These are phyloP conservation scores for Cyclotella choctawhatcheeana DNA, from an alignment of 108 stramenopile genomes.

Conservation along the genomic window DNA sequence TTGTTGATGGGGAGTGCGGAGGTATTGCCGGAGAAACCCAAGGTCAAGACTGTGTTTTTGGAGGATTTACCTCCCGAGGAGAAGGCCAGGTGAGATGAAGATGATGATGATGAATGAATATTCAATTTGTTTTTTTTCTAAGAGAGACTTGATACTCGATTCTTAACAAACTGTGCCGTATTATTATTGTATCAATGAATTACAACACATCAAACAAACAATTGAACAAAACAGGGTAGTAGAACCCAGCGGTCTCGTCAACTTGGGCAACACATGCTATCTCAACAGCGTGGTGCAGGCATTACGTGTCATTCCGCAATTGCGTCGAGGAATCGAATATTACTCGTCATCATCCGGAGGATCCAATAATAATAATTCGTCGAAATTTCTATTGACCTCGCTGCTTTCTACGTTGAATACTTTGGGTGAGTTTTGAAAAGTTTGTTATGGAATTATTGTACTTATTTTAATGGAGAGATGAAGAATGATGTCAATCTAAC, in stretches of 20 bases:
- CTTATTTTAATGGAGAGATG: background rate
- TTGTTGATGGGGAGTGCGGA: slow-evolving; percentile 96
- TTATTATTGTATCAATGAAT: no score
- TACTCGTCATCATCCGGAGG: slow-evolving; percentile 23
- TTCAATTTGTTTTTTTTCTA: no score
- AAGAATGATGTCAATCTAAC: no score
- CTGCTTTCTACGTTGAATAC: slow-evolving; percentile 62
- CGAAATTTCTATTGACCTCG: slow-evolving; percentile 58
- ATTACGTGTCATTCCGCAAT: slow-evolving; percentile 85
- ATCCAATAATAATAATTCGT: background rate
- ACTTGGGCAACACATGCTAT: slow-evolving; percentile 99
- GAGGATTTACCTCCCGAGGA: slow-evolving; percentile 95
- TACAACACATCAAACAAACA: no score
- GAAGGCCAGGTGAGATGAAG: slow-evolving; percentile 89
- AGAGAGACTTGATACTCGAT: no score
- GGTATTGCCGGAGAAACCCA: slow-evolving; percentile 83
- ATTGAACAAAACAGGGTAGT: no score
- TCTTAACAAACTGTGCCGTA: no score
- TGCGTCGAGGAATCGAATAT: slow-evolving; percentile 78
- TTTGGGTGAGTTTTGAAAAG: slow-evolving; percentile 41
- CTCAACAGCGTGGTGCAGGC: slow-evolving; percentile 97
- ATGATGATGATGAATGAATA: no score
- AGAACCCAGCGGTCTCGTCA: slow-evolving; percentile 94
- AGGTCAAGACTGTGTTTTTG: slow-evolving; percentile 89
- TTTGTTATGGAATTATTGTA: background rate